Evolutionary conservation across 2,329 filamentous ascomycete genomes (phyloP).

Genomic region (Aschersonia sp.): DNA sequence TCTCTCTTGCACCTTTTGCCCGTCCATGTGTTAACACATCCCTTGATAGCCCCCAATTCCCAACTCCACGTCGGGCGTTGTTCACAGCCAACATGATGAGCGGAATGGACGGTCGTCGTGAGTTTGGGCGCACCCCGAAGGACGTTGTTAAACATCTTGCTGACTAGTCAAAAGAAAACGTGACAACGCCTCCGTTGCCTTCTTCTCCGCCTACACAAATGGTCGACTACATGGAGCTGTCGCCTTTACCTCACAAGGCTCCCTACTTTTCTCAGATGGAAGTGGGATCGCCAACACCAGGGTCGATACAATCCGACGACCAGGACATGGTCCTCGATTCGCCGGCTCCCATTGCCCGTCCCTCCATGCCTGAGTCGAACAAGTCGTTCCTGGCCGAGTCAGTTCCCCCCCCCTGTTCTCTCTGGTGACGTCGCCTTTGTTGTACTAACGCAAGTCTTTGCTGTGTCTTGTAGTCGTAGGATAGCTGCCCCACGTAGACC

Average conservation of each 20-base stretch:
- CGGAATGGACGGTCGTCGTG: conserved; percentile 20
- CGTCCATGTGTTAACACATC: not conserved
- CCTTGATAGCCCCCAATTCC: conserved; percentile 21
- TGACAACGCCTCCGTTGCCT: conserved; percentile 70
- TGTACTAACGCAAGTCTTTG: conserved; percentile 7
- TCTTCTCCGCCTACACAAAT: conserved; percentile 66
- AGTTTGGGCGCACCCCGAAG: conserved; percentile 4
- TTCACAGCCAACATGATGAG: conserved; percentile 24
- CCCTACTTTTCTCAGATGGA: conserved; percentile 52
- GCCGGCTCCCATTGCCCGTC: conserved; percentile 33
- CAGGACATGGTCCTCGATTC: conserved; percentile 42
- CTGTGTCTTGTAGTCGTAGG: conserved; percentile 35
- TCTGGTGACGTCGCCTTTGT: not conserved
- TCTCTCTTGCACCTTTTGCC: not conserved
- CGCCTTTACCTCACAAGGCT: conserved; percentile 78
- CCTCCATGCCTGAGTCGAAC: conserved; percentile 31
- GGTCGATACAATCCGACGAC: conserved; percentile 24
- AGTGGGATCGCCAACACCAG: conserved; percentile 58
- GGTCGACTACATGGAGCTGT: conserved; percentile 82
- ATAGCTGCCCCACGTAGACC: conserved; percentile 60
- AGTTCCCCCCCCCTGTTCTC: conserved; percentile 6
- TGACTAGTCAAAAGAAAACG: conserved; percentile 37
- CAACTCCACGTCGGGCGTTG: conserved; percentile 24
- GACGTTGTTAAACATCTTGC: not conserved
- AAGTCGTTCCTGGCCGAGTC: conserved; percentile 37